Base-by-base conservation (phyloP, 805 yeast genomes). In the Saccharomycopsis babjevae region DNA sequence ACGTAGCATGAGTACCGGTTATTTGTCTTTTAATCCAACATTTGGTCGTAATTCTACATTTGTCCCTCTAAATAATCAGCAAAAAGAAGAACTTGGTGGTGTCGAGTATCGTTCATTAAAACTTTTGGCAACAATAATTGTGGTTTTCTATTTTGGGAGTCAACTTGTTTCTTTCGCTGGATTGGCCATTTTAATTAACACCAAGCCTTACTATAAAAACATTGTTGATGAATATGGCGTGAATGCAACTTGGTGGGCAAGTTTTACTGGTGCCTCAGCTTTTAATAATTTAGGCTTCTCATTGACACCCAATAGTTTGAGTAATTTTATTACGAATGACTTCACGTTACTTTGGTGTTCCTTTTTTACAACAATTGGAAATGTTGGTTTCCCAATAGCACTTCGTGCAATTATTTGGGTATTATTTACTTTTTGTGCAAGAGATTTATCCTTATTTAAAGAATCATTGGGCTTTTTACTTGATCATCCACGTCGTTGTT, bases 401-500 rank as follows among this genome's bases (percentile, higher is more conserved):
- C 74, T 94, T 56, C 78, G 99, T 66, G 83, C 88, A 68, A 77
- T 89, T 42, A 86, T 94, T 57, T 94, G 97, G 97, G 61, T 85
- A 0, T 66, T 87, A 72, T 84, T 82, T 74, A 86, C 84, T 65
- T 52, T 85, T 18, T 40, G 39, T 11, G 77, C 96, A 0, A 86
- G 80, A 43, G 88, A 85, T 1, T 70, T 86, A 39, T 85, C 93
- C 0, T 74, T 82, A 63, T 66, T 72, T 38, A 81, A 80, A 61
- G 98, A 94, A 68, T 86, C 96, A 5, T 73, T 92, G 16, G 92
- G 89, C 0, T 94, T 94, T 67, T 72, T 94, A 62, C 76, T 94
- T 50, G 97, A 92, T 64, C 99, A 94, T 71, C 99, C 99, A 1
- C 84, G 99, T 69, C 87, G 99, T 68, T 94, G 99, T 71, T 94